These are phyloP conservation scores for Laguncularia racemosa DNA, from an alignment of 345 rosid species.

Conservation along the genomic window DNA sequence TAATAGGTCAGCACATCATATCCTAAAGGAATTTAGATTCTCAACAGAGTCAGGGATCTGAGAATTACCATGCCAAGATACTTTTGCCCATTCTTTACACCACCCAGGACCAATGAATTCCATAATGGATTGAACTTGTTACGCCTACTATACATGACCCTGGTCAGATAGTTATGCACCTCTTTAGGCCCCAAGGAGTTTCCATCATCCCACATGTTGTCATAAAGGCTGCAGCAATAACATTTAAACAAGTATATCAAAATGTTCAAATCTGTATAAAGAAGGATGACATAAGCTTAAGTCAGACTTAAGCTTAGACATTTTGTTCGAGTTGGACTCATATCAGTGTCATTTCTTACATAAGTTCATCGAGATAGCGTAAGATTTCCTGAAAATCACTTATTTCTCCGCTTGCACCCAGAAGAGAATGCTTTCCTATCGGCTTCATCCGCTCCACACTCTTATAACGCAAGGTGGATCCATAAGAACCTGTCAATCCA, in stretches of 20 bases:
- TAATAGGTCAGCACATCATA: conserved; percentile 1
- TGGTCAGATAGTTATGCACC: conserved; percentile 88
- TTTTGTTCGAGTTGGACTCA: no score
- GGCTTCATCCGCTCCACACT: conserved; percentile 79
- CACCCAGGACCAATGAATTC: conserved; percentile 97
- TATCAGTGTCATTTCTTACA: conserved; percentile 27
- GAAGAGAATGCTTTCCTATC: conserved; percentile 89
- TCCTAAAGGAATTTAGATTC: neutral
- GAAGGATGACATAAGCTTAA: no score
- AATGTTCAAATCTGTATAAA: neutral
- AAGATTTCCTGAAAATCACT: conserved; percentile 97
- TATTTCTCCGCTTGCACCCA: conserved; percentile 94
- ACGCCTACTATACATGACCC: conserved; percentile 93
- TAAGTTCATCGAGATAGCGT: conserved; percentile 80
- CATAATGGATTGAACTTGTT: conserved; percentile 94
- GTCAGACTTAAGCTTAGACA: no score
- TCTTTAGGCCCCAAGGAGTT: conserved; percentile 99
- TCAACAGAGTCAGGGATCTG: neutral
- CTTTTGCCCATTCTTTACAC: conserved; percentile 86
- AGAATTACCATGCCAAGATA: conserved; percentile 81
- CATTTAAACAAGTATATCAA: conserved; percentile 1
- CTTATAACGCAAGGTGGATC: conserved; percentile 90
- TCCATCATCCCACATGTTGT: conserved; percentile 99
- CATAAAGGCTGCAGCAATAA: conserved; percentile 59
- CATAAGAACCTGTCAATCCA: conserved; percentile 74